Percentiles rank a stretch among this genome's conserved stretches.
These are phyloP conservation scores for Xylaria scruposa DNA, from an alignment of 495 filamentous ascomycete species.

Conservation along the genomic window DNA sequence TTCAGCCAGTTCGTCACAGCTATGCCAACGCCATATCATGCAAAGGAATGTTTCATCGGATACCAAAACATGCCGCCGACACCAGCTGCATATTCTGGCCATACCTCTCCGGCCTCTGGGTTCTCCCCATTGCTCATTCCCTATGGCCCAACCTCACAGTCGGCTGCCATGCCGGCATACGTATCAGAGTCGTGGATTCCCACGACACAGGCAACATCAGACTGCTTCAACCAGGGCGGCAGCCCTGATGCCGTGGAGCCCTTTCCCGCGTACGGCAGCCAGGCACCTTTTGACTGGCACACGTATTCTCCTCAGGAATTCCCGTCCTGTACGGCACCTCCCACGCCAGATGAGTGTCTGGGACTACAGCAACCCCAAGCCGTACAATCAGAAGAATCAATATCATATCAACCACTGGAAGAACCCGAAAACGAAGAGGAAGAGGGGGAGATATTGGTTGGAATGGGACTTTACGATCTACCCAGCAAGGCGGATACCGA, in stretches of 20 bases:
- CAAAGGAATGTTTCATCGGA: constrained; percentile 46
- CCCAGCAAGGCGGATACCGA: constrained; percentile 57
- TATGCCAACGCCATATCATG: constrained; percentile 40
- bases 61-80: constrained; percentile 51
- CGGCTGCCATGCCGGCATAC: constrained; percentile 33
- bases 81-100: constrained; percentile 50
- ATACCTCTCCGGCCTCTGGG: constrained; percentile 51
- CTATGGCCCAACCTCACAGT: constrained; percentile 37
- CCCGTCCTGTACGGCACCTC: constrained; percentile 55
- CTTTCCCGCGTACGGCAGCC: constrained; percentile 32
- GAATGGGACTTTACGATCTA: constrained; percentile 82
- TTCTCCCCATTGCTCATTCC: constrained; percentile 47
- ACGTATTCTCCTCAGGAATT: constrained; percentile 47
- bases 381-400: constrained; percentile 51
- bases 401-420: constrained; percentile 54
- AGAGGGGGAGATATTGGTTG: constrained; percentile 74
- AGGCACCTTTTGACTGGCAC: constrained; percentile 48
- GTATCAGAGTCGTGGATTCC: constrained; percentile 36
- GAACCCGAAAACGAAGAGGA: constrained; percentile 50
- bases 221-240: constrained; percentile 22
- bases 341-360: constrained; percentile 66
- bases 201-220: constrained; percentile 28
- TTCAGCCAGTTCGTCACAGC: constrained; percentile 42
- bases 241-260: constrained; percentile 27
- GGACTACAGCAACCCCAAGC: constrained; percentile 55